Conservation (phyloP, 257 asterid species). For the Solanum tarapatanum region DNA sequence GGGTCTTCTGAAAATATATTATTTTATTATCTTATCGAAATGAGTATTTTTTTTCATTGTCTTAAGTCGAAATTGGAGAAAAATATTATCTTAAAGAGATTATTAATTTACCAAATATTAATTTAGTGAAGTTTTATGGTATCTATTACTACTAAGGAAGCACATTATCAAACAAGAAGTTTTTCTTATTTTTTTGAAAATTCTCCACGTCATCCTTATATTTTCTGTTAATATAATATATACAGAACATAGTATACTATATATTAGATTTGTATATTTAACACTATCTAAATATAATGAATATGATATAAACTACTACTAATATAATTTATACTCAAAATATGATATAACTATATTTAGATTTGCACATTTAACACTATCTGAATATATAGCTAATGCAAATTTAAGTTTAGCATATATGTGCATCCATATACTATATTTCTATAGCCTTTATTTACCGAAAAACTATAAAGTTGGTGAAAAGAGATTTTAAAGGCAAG, state of each 20-base stretch:
- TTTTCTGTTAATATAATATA: not conserved
- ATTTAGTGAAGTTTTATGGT: too few relatives aligned
- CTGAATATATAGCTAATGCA: not conserved
- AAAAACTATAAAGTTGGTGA: not conserved
- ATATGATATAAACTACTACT: not conserved
- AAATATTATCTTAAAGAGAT: too few relatives aligned
- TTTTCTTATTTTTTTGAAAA: too few relatives aligned
- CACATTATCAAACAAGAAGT: too few relatives aligned
- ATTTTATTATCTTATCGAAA: too few relatives aligned
- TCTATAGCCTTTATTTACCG: not conserved
- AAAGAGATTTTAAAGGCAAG: not conserved
- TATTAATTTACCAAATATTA: too few relatives aligned
- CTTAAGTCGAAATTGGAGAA: too few relatives aligned
- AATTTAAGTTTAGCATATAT: not conserved
- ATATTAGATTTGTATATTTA: not conserved
- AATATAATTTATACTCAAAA: not conserved
- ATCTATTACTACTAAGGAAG: too few relatives aligned
- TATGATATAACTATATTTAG: not conserved
- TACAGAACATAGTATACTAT: not conserved
- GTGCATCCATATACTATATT: not conserved
- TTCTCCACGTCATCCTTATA: not conserved
- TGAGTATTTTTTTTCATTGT: too few relatives aligned
- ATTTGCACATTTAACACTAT: not conserved
- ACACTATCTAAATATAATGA: not conserved
- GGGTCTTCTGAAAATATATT: too few relatives aligned